Percentiles rank a stretch among this genome's conserved stretches.
Evolutionary conservation across 768 basidiomycete genomes (phyloP).

Genomic region (Postia placenta): DNA sequence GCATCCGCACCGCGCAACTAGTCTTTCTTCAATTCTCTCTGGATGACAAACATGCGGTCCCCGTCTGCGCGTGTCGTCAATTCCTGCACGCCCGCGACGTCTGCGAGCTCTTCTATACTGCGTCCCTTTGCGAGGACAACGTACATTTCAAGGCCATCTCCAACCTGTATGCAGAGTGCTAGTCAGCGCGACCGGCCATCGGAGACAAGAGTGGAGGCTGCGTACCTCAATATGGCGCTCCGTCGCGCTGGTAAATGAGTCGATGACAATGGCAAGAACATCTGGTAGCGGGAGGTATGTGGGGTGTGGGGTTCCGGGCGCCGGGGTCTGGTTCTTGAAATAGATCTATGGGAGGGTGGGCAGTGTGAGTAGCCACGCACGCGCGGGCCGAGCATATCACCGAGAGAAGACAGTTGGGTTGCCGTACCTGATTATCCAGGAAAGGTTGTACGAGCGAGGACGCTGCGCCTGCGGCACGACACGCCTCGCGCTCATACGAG

Average conservation of each 20-base stretch:
- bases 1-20: conserved; percentile 28
- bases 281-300: conserved; percentile 73
- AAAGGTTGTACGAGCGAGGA: conserved; percentile 93
- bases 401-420: background rate
- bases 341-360: conserved; percentile 61
- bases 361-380: background rate
- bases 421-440: conserved; percentile 92
- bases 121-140: conserved; percentile 73
- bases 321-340: conserved; percentile 90
- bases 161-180: conserved; percentile 52
- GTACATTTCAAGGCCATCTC: conserved; percentile 92
- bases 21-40: conserved; percentile 81
- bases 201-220: background rate
- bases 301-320: conserved; percentile 69
- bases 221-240: conserved; percentile 95
- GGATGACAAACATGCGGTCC: conserved; percentile 71
- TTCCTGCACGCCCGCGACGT: conserved; percentile 54
- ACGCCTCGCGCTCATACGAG: conserved; percentile 94
- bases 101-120: conserved; percentile 51
- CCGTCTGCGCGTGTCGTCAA: conserved; percentile 53
- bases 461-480: conserved; percentile 95
- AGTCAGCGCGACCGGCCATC: background rate
- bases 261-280: conserved; percentile 84
- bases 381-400: background rate
- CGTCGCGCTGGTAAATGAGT: conserved; percentile 95